Base-by-base conservation (phyloP, 441 rosid species). In the Mallotus japonicus region DNA sequence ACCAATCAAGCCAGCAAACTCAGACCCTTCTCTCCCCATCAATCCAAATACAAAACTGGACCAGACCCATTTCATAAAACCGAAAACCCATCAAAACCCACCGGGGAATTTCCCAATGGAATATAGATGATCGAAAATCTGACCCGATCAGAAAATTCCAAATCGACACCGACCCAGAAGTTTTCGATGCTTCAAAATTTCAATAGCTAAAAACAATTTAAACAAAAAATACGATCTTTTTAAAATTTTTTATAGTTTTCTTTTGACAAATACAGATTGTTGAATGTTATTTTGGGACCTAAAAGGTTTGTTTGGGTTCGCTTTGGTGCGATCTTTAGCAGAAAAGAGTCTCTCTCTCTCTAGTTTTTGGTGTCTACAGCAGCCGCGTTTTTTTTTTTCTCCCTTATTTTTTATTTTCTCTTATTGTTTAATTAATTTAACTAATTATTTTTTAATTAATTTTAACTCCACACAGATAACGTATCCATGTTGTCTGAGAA, bases 101-200 rank as follows among this genome's bases (percentile, higher is more conserved):
- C 73, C 72, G 51, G 61, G 62, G 77, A 80, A 75, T 17, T 54
- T 85, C 67, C 72, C 77, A 77, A 76, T 67, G 78, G 73, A 81
- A 68, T 76, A 81, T 82, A 42, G 49, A 44, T 10, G 49, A 44
- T 44, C 80, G 77, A 62, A 79, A 71, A 71, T 65, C 73, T 10
- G 75, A 73, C 55, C 83, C 85, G 87, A 87, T 84, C 85, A 76
- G 77, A 22, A 61, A 78, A 80, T 81, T 54, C 84, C 81, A 47
- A 73, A 78, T 61, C 72, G 19, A 49, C 70, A 22, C 57, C 40
- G 68, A 71, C 51, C 15, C 6, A 62, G 49, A 49, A 37, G n/a
- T 16, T 6, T 50, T 58, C 40, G 8, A 72, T 32, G 28, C 32
- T 32, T 46, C 11, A 49, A 69, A 69, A 28, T 62, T 44, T 44